phyloP scores from a whole-genome alignment of 768 basidiomycete genomes.

The Suillus weaverae region DNA sequence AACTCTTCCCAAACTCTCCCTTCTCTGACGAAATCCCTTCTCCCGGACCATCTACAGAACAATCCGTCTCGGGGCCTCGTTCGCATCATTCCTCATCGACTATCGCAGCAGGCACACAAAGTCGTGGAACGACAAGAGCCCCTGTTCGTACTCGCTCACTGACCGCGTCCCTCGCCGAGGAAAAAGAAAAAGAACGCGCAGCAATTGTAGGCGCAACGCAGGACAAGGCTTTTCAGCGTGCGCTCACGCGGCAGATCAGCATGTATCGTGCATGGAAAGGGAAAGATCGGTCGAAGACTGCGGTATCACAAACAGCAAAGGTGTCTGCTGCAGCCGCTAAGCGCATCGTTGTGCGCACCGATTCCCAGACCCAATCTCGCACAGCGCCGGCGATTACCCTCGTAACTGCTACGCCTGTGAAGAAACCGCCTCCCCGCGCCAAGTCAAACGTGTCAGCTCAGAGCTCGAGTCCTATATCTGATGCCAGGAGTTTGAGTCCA shows the following conservation, averaged over 20 bases:
- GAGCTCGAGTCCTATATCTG: background rate
- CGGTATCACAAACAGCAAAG: slow-evolving; percentile 21
- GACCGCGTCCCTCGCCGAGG: slow-evolving; percentile 69
- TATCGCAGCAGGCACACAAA: background rate
- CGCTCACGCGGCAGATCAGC: slow-evolving; percentile 70
- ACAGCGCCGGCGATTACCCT: slow-evolving; percentile 33
- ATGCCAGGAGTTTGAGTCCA: background rate
- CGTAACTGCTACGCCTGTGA: slow-evolving; percentile 57
- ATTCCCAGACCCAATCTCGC: background rate
- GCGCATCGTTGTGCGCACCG: background rate
- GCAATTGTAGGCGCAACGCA: slow-evolving; percentile 35
- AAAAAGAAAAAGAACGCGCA: slow-evolving; percentile 42
- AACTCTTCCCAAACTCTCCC: slow-evolving; percentile 66
- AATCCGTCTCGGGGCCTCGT: slow-evolving; percentile 11
- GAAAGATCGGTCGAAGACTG: slow-evolving; percentile 18
- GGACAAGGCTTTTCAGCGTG: slow-evolving; percentile 45
- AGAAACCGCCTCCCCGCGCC: slow-evolving; percentile 22
- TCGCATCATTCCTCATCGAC: slow-evolving; percentile 26
- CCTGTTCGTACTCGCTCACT: slow-evolving; percentile 61
- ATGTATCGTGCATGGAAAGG: slow-evolving; percentile 73
- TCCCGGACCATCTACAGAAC: slow-evolving; percentile 10
- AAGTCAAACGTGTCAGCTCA: slow-evolving; percentile 13
- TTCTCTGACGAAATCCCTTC: slow-evolving; percentile 46
- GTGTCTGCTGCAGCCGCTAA: slow-evolving; percentile 12
- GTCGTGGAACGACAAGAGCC: slow-evolving; percentile 19